Conservation (phyloP, 148 eudicot genomes). For the Camellia sinensis region DNA sequence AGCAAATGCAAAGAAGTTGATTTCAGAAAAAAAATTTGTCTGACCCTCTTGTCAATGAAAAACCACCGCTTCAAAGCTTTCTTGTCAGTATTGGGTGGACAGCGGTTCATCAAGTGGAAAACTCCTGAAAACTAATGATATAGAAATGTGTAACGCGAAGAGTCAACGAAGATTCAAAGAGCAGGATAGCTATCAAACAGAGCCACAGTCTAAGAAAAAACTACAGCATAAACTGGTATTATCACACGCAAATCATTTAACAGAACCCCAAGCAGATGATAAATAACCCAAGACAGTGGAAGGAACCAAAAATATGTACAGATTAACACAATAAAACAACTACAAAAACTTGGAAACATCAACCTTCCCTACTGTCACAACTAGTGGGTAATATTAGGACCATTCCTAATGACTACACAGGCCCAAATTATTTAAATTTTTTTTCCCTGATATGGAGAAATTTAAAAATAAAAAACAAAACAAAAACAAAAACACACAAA, state of each 20-base stretch:
- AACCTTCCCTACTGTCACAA: conserved; percentile 8
- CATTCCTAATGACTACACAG: neutral
- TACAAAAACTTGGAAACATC: conserved; percentile 6
- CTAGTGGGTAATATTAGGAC: conserved; percentile 1
- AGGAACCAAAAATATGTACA: neutral
- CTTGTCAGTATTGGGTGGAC: conserved; percentile 36
- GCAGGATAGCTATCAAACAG: neutral
- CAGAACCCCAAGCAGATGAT: neutral
- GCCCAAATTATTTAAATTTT: neutral
- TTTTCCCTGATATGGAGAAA: neutral
- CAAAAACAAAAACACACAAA: too few relatives aligned
- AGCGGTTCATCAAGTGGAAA: conserved; percentile 48
- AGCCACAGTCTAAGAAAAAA: conserved; percentile 4
- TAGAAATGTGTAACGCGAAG: neutral
- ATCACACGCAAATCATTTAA: neutral
- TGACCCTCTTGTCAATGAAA: conserved; percentile 59
- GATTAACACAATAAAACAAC: conserved; percentile 1
- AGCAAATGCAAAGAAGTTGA: conserved; percentile 11
- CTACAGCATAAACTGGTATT: neutral
- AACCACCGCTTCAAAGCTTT: conserved; percentile 57
- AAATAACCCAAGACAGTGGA: neutral
- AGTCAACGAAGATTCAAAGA: neutral
- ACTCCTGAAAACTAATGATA: conserved; percentile 36
- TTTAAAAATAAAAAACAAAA: too few relatives aligned
- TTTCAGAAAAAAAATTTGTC: conserved; percentile 27